Evolutionary conservation across 2,329 filamentous ascomycete species (phyloP).

Genomic region (Aspergillus persii): DNA sequence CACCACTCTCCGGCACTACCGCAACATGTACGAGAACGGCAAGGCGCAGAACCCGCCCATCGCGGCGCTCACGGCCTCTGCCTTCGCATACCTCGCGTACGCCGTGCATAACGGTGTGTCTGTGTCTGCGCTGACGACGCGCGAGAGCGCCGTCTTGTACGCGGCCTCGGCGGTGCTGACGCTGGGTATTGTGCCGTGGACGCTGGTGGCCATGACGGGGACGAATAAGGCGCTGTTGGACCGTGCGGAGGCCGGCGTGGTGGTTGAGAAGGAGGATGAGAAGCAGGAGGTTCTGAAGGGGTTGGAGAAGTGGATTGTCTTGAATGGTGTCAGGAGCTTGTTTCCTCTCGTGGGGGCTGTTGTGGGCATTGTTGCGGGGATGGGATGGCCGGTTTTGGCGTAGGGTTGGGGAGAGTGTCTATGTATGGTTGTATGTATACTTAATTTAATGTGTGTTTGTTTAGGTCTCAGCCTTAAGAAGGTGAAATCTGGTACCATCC

Average conservation of each 20-base stretch:
- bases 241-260: constrained; percentile 14
- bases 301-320: constrained; percentile 9
- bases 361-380: constrained; percentile 12
- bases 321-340: constrained; percentile 15
- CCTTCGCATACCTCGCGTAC: constrained; percentile 32
- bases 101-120: constrained; percentile 16
- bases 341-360: constrained; percentile 14
- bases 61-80: constrained; percentile 17
- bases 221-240: constrained; percentile 29
- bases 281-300: constrained; percentile 9
- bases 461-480: too few species aligned
- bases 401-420: constrained; percentile 1
- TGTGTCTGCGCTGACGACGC: constrained; percentile 11
- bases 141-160: constrained; percentile 21
- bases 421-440: background rate
- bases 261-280: constrained; percentile 9
- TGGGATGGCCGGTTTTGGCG: constrained; percentile 4
- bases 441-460: background rate
- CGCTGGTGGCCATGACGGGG: constrained; percentile 25
- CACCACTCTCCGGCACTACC: constrained; percentile 17
- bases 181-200: constrained; percentile 35
- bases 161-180: constrained; percentile 27
- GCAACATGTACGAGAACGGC: constrained; percentile 22
- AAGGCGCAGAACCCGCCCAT: constrained; percentile 26
- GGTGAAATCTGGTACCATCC: too few species aligned